Conservation (phyloP, 352 stramenopile species). For the Globisporangium parvum region DNA sequence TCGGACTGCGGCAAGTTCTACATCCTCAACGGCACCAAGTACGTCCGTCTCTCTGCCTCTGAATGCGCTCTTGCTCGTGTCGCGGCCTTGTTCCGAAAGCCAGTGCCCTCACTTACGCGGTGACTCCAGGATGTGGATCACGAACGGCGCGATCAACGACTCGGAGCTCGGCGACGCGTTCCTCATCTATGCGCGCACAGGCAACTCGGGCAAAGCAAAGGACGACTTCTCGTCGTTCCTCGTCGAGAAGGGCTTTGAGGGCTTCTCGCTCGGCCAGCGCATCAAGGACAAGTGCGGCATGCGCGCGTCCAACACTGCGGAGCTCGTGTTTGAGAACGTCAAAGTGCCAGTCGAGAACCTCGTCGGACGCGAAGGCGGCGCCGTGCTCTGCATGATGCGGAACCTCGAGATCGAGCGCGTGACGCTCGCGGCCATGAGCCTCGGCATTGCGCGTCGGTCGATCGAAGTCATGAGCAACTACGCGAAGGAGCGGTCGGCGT, state of each 20-base stretch:
- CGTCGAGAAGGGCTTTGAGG: conserved; percentile 95
- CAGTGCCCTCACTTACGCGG: background rate
- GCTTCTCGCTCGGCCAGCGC: conserved; percentile 96
- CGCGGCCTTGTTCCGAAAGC: no score
- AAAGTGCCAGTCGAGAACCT: conserved; percentile 91
- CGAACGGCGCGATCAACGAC: conserved; percentile 97
- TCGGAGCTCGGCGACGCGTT: conserved; percentile 95
- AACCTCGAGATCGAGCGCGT: conserved; percentile 99
- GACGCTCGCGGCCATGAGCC: conserved; percentile 95
- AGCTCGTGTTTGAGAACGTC: conserved; percentile 99
- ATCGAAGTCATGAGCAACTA: conserved; percentile 97
- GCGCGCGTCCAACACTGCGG: conserved; percentile 95
- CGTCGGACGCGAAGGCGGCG: conserved; percentile 75
- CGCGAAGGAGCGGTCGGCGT: conserved; percentile 91
- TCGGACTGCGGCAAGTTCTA: conserved; percentile 88
- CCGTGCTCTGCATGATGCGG: conserved; percentile 90
- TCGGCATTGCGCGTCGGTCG: conserved; percentile 94
- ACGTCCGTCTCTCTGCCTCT: conserved; percentile 8
- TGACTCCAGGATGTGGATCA: conserved; percentile 97
- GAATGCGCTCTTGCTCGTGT: background rate
- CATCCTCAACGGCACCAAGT: conserved; percentile 85
- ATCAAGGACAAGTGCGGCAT: conserved; percentile 99
- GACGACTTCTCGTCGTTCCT: conserved; percentile 96
- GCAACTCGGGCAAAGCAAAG: conserved; percentile 71
- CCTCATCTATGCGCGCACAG: conserved; percentile 97